Evolutionary conservation across 176 grass and related monocot genomes (phyloP).

Genomic region (Hsuehochloa calcarea): DNA sequence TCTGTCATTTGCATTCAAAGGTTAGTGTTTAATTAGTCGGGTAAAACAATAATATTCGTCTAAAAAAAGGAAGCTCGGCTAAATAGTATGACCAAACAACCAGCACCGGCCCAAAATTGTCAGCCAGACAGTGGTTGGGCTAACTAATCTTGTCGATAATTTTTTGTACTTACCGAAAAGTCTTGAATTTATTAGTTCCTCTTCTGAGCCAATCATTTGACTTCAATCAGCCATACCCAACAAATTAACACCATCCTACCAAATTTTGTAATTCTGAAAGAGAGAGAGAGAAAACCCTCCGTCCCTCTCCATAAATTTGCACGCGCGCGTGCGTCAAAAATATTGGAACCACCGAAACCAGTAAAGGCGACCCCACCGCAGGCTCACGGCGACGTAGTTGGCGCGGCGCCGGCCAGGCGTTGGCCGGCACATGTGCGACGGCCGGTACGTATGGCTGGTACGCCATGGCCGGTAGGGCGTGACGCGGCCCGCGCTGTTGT

Average conservation of each 20-base stretch:
- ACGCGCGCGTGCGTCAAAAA: not conserved
- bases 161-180: not conserved
- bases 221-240: not conserved
- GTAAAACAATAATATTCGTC: not conserved
- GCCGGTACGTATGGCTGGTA: slow-evolving; percentile 12
- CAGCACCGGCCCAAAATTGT: not conserved
- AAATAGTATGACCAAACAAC: slow-evolving; percentile 13
- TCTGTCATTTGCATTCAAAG: not conserved
- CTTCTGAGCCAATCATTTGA: slow-evolving; percentile 18
- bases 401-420: not conserved
- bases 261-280: not conserved
- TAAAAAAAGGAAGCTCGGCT: not conserved
- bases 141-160: not conserved
- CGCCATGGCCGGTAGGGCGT: slow-evolving; percentile 29
- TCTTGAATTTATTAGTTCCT: not conserved
- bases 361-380: not conserved
- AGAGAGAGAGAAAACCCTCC: not conserved
- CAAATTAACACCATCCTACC: not conserved
- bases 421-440: not conserved
- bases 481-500: not conserved
- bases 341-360: not conserved
- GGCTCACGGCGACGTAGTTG: not conserved
- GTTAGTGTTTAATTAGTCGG: not conserved
- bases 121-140: slow-evolving; percentile 12
- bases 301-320: not conserved